These are phyloP conservation scores for Tetradesmus lagerheimii DNA, from an alignment of 139 green algal species.

Conservation along the genomic window DNA sequence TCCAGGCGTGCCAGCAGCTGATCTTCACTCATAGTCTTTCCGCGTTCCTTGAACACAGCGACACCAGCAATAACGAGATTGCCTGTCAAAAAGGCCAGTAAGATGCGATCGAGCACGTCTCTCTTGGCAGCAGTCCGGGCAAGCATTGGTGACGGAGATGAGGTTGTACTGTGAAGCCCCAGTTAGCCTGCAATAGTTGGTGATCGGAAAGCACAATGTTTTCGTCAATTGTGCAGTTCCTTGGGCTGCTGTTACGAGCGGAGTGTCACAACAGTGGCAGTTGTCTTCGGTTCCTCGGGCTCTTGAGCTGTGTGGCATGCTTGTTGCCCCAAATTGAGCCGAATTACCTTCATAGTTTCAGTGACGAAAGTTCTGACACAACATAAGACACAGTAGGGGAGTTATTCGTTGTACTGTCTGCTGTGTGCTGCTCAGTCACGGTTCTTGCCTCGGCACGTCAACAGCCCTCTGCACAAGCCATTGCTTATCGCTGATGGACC, in stretches of 20 bases:
- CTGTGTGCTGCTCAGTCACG: too few species aligned
- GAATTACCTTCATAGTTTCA: too few species aligned
- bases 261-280: background rate
- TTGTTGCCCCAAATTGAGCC: too few species aligned
- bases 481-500: too few species aligned
- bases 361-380: too few species aligned
- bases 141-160: background rate
- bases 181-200: too few species aligned
- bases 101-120: background rate
- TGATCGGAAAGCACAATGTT: too few species aligned
- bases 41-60: constrained; percentile 2
- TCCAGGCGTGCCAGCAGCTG: constrained; percentile 25
- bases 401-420: too few species aligned
- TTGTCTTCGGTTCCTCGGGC: background rate
- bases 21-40: constrained; percentile 2
- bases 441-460: too few species aligned
- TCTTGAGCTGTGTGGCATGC: background rate
- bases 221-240: background rate
- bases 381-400: too few species aligned
- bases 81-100: background rate
- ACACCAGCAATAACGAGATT: constrained; percentile 21
- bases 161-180: background rate
- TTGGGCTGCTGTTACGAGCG: background rate
- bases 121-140: constrained; percentile 11
- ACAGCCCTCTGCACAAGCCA: too few species aligned